Conservation (phyloP, 306 rosid genomes). For the Cucurbita ficifolia region DNA sequence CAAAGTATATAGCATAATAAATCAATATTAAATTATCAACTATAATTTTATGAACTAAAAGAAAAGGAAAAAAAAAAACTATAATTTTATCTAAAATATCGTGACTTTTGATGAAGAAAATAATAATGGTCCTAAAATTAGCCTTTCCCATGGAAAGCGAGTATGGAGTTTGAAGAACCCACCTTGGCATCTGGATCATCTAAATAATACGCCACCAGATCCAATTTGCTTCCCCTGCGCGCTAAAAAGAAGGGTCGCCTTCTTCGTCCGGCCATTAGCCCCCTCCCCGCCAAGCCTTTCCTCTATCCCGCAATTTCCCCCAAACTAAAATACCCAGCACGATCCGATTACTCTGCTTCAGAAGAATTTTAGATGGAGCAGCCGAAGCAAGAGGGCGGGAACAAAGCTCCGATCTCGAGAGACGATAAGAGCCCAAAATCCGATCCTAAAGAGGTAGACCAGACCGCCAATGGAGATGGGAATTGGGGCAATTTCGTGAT, state of each 20-base stretch:
- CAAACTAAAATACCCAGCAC: neutral
- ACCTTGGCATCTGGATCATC: neutral
- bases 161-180: neutral
- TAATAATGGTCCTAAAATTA: too few species aligned
- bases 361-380: constrained; percentile 29
- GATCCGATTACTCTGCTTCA: neutral
- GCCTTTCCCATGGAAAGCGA: neutral
- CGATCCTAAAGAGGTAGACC: constrained; percentile 6
- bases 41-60: too few species aligned
- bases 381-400: constrained; percentile 19
- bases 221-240: constrained; percentile 9
- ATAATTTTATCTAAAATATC: too few species aligned
- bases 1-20: neutral
- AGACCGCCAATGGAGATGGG: constrained; percentile 18
- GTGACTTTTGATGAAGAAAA: neutral
- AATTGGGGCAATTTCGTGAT: constrained; percentile 12
- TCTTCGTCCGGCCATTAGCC: constrained; percentile 3
- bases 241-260: constrained; percentile 3
- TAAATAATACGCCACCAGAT: neutral
- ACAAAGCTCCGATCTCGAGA: neutral
- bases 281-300: constrained; percentile 11
- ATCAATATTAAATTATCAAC: too few species aligned
- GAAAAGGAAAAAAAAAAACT: too few species aligned
- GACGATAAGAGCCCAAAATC: constrained; percentile 5
- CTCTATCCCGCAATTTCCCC: neutral